Evolutionary conservation across 768 basidiomycete genomes (phyloP), one percentile per base, ranked within the genome.

Genomic region (Mycena epipterygia): DNA sequence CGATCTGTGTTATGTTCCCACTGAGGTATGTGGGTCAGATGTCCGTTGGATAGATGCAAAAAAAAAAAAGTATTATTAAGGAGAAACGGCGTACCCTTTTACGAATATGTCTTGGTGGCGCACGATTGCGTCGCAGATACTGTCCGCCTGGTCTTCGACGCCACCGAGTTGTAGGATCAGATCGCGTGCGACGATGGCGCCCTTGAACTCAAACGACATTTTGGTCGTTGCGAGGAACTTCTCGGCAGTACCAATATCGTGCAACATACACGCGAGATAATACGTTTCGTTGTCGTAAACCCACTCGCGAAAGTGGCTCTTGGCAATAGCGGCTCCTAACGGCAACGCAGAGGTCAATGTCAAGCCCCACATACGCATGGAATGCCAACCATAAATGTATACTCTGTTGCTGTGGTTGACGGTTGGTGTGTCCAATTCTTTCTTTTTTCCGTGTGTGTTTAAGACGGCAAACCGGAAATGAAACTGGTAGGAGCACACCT

Each of bases 161-260:
- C 85, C 85, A 2, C 84, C 84, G 6, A 78, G 75, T 32, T 83
- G 74, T 27, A 86, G 74, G 46, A 88, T 85, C 44, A 85, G 78
- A 59, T 88, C 85, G 35, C 87, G 84, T 39, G 86, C 88, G 16
- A 88, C 81, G 60, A 89, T 86, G 23, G 82, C 88, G 53, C 88
- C 86, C 75, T 86, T 86, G 80, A 87, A 88, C 77, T 89, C 88
- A 73, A 89, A 89, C 17, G 85, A 86, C 77, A 88, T 78, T 68
- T 87, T 87, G n/a, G 88, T 89, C 29, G 84, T 86, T n/a, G 82
- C 70, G 52, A 87, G 79, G 73, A 84, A 88, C 27, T 78, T 79
- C 52, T 86, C 82, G 8, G 85, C 86, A 4, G 86, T 86, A 51
- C 87, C 88, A 52, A 88, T 85, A 72, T 88, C 88, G 72, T 80